Conservation (phyloP, 2,329 filamentous ascomycete species). For the Neocucurbitaria cava region DNA sequence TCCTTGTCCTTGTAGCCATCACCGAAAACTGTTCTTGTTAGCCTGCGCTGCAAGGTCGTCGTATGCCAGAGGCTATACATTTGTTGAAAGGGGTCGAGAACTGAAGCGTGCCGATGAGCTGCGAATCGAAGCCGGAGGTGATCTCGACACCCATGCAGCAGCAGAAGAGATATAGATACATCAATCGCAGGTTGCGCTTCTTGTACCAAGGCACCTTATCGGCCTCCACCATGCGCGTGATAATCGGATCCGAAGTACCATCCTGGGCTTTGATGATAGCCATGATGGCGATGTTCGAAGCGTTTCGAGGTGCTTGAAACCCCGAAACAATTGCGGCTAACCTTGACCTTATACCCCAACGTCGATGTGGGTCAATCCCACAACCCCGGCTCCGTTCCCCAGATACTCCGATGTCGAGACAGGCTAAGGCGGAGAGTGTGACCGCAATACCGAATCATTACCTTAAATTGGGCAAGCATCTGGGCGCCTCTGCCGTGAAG, state of each 20-base stretch:
- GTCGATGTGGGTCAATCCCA: constrained; percentile 1
- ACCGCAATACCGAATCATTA: constrained; percentile 36
- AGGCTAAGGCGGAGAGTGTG: constrained; percentile 28
- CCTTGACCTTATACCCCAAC: constrained; percentile 32
- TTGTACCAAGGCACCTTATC: constrained; percentile 54
- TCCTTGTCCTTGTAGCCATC: constrained; percentile 30
- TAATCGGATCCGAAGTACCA: constrained; percentile 49
- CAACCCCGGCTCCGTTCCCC: constrained; percentile 35
- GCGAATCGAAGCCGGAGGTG: constrained; percentile 48
- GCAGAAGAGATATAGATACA: constrained; percentile 49
- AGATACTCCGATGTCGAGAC: constrained; percentile 22
- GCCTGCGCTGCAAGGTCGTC: not conserved
- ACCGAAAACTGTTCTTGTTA: constrained; percentile 37
- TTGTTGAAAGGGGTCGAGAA: constrained; percentile 44
- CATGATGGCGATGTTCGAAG: constrained; percentile 30
- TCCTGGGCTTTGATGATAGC: constrained; percentile 30
- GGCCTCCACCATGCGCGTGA: constrained; percentile 52
- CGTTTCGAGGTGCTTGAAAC: constrained; percentile 15
- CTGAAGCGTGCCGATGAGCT: constrained; percentile 47
- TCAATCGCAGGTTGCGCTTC: constrained; percentile 47
- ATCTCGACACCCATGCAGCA: constrained; percentile 50
- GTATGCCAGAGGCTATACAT: constrained; percentile 23
- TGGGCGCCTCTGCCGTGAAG: constrained; percentile 20
- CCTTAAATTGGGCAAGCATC: constrained; percentile 31
- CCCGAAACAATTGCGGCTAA: constrained; percentile 12